Conservation (phyloP, 352 stramenopile genomes). For the Globisporangium spinosum region DNA sequence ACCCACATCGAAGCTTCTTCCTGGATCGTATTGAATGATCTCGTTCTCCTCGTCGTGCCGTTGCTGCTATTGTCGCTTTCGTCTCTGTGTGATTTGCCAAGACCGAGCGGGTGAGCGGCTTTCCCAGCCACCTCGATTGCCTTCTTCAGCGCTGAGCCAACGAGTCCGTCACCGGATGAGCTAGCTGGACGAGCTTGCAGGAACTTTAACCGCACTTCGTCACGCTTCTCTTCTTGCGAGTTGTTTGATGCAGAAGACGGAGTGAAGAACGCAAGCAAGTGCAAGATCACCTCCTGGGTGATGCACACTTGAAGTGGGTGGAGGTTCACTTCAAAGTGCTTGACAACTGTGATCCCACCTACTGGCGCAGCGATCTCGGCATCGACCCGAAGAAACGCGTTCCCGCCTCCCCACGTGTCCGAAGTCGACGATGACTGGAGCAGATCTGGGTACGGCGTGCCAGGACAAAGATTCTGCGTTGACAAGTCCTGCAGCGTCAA, state of each 20-base stretch:
- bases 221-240: conserved; percentile 46
- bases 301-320: conserved; percentile 84
- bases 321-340: conserved; percentile 86
- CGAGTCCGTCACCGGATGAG: conserved; percentile 30
- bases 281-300: conserved; percentile 73
- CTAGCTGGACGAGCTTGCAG: conserved; percentile 28
- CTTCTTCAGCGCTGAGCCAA: conserved; percentile 51
- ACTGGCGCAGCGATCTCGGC: conserved; percentile 68
- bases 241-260: conserved; percentile 21
- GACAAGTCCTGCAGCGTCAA: conserved; percentile 58
- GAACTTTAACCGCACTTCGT: conserved; percentile 66
- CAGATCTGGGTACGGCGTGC: conserved; percentile 70
- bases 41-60: background rate
- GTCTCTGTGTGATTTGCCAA: conserved; percentile 29
- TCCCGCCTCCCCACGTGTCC: conserved; percentile 50
- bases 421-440: conserved; percentile 39
- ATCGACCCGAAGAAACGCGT: conserved; percentile 71
- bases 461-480: conserved; percentile 60
- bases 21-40: conserved; percentile 21
- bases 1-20: conserved; percentile 48
- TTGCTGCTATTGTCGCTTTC: conserved; percentile 12
- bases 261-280: conserved; percentile 60
- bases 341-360: conserved; percentile 52
- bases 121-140: conserved; percentile 62
- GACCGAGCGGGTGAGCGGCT: conserved; percentile 46